phyloP scores from a whole-genome alignment of 1,139 yeast species.

The Nakaseomyces kungkrabaensis region DNA sequence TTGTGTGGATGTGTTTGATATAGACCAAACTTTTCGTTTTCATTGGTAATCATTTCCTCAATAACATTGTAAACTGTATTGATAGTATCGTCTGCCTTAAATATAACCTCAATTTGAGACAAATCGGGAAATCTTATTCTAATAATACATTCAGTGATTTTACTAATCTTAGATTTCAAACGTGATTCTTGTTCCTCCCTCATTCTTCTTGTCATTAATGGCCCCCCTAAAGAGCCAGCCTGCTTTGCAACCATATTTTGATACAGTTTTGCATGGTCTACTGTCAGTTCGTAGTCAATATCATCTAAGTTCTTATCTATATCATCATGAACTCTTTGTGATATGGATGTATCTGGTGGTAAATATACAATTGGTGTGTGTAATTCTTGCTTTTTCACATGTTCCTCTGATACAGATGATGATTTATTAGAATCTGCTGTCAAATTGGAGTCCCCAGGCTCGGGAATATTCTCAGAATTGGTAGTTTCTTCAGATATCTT shows the following conservation, averaged over 20 bases:
- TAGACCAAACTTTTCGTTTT: conserved; percentile 33
- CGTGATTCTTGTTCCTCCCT: conserved; percentile 20
- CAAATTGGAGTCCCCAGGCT: background rate
- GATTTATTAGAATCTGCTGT: background rate
- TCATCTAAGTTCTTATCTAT: conserved; percentile 12
- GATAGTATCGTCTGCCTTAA: conserved; percentile 33
- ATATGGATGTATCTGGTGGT: conserved; percentile 5
- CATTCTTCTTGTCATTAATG: conserved; percentile 28
- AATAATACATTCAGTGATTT: conserved; percentile 29
- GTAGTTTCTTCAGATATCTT: background rate
- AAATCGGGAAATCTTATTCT: conserved; percentile 48
- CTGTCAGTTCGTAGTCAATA: conserved; percentile 38
- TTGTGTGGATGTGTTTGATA: conserved; percentile 40
- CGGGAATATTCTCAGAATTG: background rate
- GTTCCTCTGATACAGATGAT: too few relatives aligned
- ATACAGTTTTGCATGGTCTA: conserved; percentile 44
- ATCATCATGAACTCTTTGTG: background rate
- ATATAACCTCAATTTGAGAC: conserved; percentile 39
- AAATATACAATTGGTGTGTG: conserved; percentile 9
- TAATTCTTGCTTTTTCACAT: background rate
- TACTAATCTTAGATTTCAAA: conserved; percentile 4
- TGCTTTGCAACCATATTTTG: conserved; percentile 38
- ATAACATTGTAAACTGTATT: conserved; percentile 37
- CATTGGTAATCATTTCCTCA: conserved; percentile 12
- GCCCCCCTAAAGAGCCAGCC: conserved; percentile 27